These are phyloP conservation scores for Solanum pinnatisectum DNA, from an alignment of 257 asterid species.

Conservation along the genomic window DNA sequence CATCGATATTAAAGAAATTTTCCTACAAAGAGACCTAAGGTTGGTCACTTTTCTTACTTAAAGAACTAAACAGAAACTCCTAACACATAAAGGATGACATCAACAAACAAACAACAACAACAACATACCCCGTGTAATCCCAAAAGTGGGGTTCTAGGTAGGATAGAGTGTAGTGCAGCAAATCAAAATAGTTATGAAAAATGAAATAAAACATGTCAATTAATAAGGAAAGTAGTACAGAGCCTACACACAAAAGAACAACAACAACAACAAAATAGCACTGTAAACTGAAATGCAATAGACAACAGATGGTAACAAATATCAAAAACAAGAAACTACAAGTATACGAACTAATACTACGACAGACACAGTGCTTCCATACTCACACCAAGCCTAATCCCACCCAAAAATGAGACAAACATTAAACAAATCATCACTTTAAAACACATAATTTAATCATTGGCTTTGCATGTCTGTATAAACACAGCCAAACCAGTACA, in stretches of 20 bases:
- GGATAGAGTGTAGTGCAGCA: neutral
- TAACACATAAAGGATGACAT: neutral
- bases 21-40: neutral
- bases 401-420: neutral
- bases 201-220: neutral
- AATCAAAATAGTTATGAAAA: neutral
- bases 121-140: neutral
- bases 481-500: neutral
- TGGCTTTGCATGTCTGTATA: neutral
- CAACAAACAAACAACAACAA: neutral
- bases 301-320: neutral
- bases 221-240: neutral
- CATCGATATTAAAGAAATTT: neutral
- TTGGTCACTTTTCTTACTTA: neutral
- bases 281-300: neutral
- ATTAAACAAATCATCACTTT: neutral
- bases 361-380: neutral
- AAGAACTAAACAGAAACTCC: neutral
- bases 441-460: neutral
- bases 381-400: neutral
- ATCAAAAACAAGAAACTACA: neutral
- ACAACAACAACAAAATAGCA: neutral
- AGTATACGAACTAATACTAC: neutral
- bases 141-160: neutral
- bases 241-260: neutral